These are phyloP conservation scores for Xylaria acuta DNA, from an alignment of 495 filamentous ascomycete genomes.

Conservation along the genomic window DNA sequence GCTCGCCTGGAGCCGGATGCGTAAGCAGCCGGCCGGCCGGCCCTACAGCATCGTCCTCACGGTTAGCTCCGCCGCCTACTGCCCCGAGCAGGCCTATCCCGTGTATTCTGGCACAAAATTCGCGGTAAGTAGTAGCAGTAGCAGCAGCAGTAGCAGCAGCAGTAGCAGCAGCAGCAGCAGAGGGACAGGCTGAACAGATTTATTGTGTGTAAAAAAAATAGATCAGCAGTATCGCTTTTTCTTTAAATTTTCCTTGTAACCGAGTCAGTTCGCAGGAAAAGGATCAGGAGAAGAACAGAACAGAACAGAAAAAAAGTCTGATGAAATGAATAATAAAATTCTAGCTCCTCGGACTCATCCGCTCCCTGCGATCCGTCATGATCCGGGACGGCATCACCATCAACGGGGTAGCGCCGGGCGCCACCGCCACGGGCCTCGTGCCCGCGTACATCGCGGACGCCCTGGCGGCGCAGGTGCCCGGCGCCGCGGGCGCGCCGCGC, in stretches of 20 bases:
- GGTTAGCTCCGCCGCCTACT: slow-evolving; percentile 41
- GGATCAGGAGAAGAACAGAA: not conserved
- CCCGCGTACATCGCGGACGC: slow-evolving; percentile 32
- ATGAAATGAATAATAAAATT: not conserved
- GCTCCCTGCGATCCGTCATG: slow-evolving; percentile 35
- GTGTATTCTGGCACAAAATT: slow-evolving; percentile 36
- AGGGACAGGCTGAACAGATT: too few relatives aligned
- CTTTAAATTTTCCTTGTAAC: not conserved
- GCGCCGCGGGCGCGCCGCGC: slow-evolving; percentile 33
- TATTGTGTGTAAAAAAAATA: too few relatives aligned
- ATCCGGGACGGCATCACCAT: slow-evolving; percentile 39
- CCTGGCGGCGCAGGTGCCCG: slow-evolving; percentile 31
- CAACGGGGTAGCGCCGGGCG: slow-evolving; percentile 42
- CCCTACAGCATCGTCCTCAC: slow-evolving; percentile 42
- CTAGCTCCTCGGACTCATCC: slow-evolving; percentile 15
- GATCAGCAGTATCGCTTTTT: not conserved
- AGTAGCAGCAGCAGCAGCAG: too few relatives aligned
- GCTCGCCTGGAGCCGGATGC: slow-evolving; percentile 37
- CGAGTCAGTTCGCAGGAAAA: not conserved
- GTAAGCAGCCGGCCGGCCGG: not conserved
- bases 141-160: too few relatives aligned
- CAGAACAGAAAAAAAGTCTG: not conserved
- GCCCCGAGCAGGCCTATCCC: slow-evolving; percentile 38
- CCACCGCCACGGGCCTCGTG: slow-evolving; percentile 37
- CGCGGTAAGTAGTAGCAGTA: slow-evolving; percentile 9